phyloP scores from a whole-genome alignment of 1,284 basidiomycete species.

The Chalciporus sp. region DNA sequence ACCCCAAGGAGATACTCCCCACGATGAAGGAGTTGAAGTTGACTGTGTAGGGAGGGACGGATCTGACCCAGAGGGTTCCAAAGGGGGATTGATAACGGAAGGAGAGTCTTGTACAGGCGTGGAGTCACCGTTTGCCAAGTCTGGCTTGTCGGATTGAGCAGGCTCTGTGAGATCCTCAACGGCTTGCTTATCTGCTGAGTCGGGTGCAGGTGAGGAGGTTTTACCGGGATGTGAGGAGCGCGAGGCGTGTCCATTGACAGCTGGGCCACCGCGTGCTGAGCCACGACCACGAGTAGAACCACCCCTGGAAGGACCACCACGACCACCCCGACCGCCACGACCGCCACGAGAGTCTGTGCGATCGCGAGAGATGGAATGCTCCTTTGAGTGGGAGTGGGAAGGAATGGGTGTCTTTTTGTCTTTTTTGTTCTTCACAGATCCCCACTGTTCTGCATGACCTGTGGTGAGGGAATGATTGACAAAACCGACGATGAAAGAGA shows the following conservation, averaged over 20 bases:
- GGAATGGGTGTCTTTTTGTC: slow-evolving; percentile 62
- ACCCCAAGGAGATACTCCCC: slow-evolving; percentile 27
- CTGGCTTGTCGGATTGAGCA: slow-evolving; percentile 20
- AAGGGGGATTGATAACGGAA: slow-evolving; percentile 6
- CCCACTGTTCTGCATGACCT: slow-evolving; percentile 87
- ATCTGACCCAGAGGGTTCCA: slow-evolving; percentile 19
- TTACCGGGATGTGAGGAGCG: slow-evolving; percentile 29
- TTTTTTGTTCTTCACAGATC: slow-evolving; percentile 85
- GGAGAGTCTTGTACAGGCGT: slow-evolving; percentile 16
- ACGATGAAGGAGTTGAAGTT: slow-evolving; percentile 21
- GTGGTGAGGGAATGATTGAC: slow-evolving; percentile 12
- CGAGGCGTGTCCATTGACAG: slow-evolving; percentile 33
- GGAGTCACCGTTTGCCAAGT: slow-evolving; percentile 16
- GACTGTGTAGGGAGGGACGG: slow-evolving; percentile 6
- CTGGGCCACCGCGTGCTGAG: slow-evolving; percentile 47
- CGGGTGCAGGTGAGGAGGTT: slow-evolving; percentile 22
- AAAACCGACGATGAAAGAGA: slow-evolving; percentile 14
- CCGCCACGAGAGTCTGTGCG: slow-evolving; percentile 65
- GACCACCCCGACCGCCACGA: slow-evolving; percentile 66
- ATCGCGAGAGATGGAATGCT: slow-evolving; percentile 43
- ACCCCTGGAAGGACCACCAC: slow-evolving; percentile 61
- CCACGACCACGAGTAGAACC: slow-evolving; percentile 58
- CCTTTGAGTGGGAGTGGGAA: slow-evolving; percentile 45
- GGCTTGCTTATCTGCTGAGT: slow-evolving; percentile 18
- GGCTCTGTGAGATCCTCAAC: slow-evolving; percentile 23